Percentiles rank a stretch among this genome's conserved stretches.
Conservation (phyloP, 2,329 filamentous ascomycete genomes). For the Alternaria metachromatica region DNA sequence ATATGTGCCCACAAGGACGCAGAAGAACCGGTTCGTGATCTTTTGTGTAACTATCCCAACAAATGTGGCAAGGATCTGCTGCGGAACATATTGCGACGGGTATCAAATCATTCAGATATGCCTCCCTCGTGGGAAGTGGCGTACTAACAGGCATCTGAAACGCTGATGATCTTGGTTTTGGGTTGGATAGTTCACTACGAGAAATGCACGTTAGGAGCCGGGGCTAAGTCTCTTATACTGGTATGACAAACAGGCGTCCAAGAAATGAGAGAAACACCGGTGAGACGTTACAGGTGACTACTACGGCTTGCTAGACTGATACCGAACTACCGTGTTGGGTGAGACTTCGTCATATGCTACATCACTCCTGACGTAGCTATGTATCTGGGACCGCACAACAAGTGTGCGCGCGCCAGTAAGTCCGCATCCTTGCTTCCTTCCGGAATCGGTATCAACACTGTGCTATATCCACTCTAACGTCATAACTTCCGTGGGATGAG, state of each 20-base stretch:
- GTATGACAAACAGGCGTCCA: background rate
- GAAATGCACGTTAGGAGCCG: too few relatives aligned
- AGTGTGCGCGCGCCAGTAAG: background rate
- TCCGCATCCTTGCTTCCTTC: background rate
- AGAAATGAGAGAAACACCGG: background rate
- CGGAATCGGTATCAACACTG: background rate
- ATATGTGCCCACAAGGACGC: slow-evolving; percentile 18
- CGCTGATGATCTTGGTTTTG: background rate
- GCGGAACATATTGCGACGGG: slow-evolving; percentile 6
- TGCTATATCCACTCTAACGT: background rate
- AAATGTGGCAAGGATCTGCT: slow-evolving; percentile 12
- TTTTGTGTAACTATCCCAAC: slow-evolving; percentile 2
- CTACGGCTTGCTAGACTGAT: background rate
- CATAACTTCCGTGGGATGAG: background rate
- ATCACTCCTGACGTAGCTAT: background rate
- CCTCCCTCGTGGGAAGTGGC: background rate
- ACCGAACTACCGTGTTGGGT: background rate
- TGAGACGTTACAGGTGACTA: background rate
- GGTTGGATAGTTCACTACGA: background rate
- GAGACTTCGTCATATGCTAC: background rate
- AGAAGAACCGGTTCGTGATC: slow-evolving; percentile 3
- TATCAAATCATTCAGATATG: slow-evolving; percentile 1
- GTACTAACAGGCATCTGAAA: background rate
- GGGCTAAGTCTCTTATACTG: background rate
- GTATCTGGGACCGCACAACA: background rate